Percentiles rank a stretch among this genome's conserved stretches.
Evolutionary conservation across 73 alveolate species (phyloP).

Genomic region (Paramecium biaurelia): DNA sequence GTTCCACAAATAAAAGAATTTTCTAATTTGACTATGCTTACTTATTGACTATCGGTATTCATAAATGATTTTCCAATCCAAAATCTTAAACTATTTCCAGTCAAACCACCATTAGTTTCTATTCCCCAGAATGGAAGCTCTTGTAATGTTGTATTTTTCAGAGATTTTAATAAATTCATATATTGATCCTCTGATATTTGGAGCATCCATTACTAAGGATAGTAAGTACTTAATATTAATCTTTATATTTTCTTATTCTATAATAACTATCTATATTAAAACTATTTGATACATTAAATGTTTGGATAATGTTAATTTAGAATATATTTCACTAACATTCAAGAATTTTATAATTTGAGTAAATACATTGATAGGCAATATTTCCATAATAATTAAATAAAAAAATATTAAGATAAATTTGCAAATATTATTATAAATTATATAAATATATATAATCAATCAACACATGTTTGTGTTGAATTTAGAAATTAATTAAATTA

Average conservation of each 20-base stretch:
- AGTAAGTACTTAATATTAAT: background rate
- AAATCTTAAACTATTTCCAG: conserved; percentile 21
- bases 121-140: conserved; percentile 48
- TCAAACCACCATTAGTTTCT: background rate
- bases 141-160: background rate
- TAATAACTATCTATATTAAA: background rate
- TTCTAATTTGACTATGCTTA: background rate
- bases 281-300: background rate
- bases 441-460: no score
- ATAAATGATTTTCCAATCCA: conserved; percentile 49
- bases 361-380: background rate
- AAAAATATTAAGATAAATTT: no score
- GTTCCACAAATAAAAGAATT: background rate
- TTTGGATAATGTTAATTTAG: background rate
- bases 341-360: background rate
- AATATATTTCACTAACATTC: background rate
- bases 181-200: background rate
- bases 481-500: no score
- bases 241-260: background rate
- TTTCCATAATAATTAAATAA: background rate
- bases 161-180: background rate
- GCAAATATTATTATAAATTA: no score
- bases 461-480: no score
- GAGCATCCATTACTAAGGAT: background rate
- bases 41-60: background rate